Percentiles rank a stretch among this genome's conserved stretches.
phyloP scores from a whole-genome alignment of 768 basidiomycete genomes.

The Kwoniella europaea region DNA sequence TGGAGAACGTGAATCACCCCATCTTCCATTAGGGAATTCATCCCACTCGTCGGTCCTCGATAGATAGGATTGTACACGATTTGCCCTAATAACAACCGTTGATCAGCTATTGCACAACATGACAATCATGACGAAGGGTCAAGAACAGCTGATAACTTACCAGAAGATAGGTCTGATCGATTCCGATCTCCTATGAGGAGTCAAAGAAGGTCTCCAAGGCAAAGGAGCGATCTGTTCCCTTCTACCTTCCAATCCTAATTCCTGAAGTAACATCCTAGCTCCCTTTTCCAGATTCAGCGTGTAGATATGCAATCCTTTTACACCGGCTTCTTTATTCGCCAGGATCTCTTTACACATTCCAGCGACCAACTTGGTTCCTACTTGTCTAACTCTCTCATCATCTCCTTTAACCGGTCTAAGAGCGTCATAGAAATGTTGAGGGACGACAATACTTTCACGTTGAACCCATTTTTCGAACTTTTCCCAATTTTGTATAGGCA shows the following conservation, averaged over 20 bases:
- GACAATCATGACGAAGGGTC: neutral
- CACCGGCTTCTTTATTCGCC: slow-evolving; percentile 71
- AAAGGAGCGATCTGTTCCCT: slow-evolving; percentile 87
- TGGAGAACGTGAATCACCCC: slow-evolving; percentile 94
- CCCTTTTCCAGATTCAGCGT: slow-evolving; percentile 97
- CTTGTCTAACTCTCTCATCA: slow-evolving; percentile 87
- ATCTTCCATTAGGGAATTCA: slow-evolving; percentile 98
- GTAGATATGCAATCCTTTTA: slow-evolving; percentile 91
- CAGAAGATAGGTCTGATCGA: slow-evolving; percentile 98
- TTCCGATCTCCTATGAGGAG: slow-evolving; percentile 86
- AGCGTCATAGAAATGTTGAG: slow-evolving; percentile 72
- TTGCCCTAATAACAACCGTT: slow-evolving; percentile 64
- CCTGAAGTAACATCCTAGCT: slow-evolving; percentile 91
- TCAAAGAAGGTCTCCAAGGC: slow-evolving; percentile 97
- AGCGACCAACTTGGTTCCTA: slow-evolving; percentile 92
- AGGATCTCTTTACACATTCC: slow-evolving; percentile 91
- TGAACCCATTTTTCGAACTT: slow-evolving; percentile 75
- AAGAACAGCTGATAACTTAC: slow-evolving; percentile 17
- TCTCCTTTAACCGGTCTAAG: slow-evolving; percentile 87
- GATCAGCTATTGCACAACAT: slow-evolving; percentile 7
- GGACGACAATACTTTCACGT: slow-evolving; percentile 65
- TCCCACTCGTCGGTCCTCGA: slow-evolving; percentile 99
- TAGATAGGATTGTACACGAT: slow-evolving; percentile 90
- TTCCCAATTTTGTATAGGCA: slow-evolving; percentile 95
- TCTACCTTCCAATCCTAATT: slow-evolving; percentile 69